These are phyloP conservation scores for Mycena venus DNA, from an alignment of 768 basidiomycete species.

Conservation along the genomic window DNA sequence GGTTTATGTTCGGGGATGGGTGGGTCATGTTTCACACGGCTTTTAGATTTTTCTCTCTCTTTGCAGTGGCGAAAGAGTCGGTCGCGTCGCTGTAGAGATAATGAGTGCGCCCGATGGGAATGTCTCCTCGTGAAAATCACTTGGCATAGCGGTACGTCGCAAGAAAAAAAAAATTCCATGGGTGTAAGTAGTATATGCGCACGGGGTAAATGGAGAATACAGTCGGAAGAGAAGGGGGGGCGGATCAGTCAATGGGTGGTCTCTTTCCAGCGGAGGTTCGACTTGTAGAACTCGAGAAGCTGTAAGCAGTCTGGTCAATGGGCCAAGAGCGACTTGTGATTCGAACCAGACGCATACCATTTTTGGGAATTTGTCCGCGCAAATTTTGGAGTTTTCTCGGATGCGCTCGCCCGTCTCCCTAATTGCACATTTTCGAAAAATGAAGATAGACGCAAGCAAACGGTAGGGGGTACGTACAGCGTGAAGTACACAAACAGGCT, in stretches of 20 bases:
- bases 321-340: not conserved
- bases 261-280: conserved; percentile 72
- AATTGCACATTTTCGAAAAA: conserved; percentile 28
- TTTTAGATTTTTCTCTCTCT: not conserved
- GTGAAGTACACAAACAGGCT: conserved; percentile 77
- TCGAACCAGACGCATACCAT: conserved; percentile 56
- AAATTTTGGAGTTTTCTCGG: conserved; percentile 63
- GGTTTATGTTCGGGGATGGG: not conserved
- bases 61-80: not conserved
- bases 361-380: conserved; percentile 76
- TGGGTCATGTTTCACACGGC: not conserved
- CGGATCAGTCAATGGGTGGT: conserved; percentile 12
- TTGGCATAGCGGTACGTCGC: not conserved
- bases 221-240: not conserved
- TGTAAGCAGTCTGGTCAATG: conserved; percentile 40
- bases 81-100: not conserved
- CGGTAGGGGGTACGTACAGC: conserved; percentile 63
- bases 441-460: conserved; percentile 15
- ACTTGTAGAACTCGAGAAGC: conserved; percentile 77
- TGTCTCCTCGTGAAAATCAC: not conserved
- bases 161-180: not conserved
- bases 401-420: conserved; percentile 65
- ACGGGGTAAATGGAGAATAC: not conserved
- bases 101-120: not conserved
- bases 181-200: not conserved